These are phyloP conservation scores for Diversispora eburnea DNA, from an alignment of 192 early-diverging fungal genomes.

Conservation along the genomic window DNA sequence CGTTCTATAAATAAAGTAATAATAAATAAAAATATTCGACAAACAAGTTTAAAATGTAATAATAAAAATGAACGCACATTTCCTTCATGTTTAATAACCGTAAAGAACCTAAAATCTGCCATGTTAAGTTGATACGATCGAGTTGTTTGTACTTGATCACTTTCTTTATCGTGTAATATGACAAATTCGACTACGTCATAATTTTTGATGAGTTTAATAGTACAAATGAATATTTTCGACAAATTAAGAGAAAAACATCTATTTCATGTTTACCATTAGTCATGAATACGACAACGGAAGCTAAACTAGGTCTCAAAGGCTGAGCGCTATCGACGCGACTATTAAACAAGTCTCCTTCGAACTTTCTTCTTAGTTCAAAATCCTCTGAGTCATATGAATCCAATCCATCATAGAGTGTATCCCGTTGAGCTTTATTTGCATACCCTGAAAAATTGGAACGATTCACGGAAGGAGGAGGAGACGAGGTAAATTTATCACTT, in stretches of 20 bases:
- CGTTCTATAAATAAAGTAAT: slow-evolving; percentile 27
- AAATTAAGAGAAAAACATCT: not conserved
- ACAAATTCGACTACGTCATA: slow-evolving; percentile 29
- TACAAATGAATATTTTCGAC: not conserved
- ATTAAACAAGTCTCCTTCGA: slow-evolving; percentile 3
- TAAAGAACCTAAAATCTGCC: slow-evolving; percentile 47
- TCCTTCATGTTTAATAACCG: slow-evolving; percentile 48
- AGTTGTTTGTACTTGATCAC: not conserved
- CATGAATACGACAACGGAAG: slow-evolving; percentile 34
- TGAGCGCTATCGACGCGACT: not conserved
- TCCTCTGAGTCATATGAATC: not conserved
- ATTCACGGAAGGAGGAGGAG: not conserved
- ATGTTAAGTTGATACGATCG: slow-evolving; percentile 33
- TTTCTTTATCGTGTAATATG: slow-evolving; percentile 14
- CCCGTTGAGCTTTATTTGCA: not conserved
- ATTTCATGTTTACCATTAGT: slow-evolving; percentile 33
- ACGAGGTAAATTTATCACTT: not conserved
- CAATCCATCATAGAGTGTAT: slow-evolving; percentile 1
- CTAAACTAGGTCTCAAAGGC: slow-evolving; percentile 37
- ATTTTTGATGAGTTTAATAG: not conserved
- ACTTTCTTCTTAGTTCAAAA: not conserved
- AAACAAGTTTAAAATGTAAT: not conserved
- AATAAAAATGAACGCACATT: slow-evolving; percentile 29
- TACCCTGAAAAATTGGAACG: not conserved
- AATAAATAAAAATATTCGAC: slow-evolving; percentile 8